Percentiles rank a stretch among this genome's conserved stretches.
phyloP scores from a whole-genome alignment of 768 basidiomycete genomes.

The Boletus vinaceobasis region DNA sequence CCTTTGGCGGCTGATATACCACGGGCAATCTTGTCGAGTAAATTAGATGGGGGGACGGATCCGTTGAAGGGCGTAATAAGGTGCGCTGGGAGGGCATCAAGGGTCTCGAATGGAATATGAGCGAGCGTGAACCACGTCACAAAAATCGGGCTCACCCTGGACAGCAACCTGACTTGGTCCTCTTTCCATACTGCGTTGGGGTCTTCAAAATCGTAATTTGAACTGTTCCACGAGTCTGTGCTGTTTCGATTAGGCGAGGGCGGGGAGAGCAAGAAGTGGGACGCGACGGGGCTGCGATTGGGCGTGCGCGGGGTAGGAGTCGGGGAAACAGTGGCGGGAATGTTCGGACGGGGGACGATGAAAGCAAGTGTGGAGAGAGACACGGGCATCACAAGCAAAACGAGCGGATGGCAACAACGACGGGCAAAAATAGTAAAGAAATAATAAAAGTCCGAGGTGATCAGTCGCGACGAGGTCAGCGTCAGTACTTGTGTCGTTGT shows the following conservation, averaged over 20 bases:
- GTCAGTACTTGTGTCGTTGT: conserved; percentile 9
- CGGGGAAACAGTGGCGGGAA: conserved; percentile 24
- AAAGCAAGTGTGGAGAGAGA: conserved; percentile 56
- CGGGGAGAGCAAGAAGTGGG: conserved; percentile 49
- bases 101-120: conserved; percentile 43
- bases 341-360: conserved; percentile 57
- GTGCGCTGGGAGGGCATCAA: conserved; percentile 79
- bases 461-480: conserved; percentile 8
- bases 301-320: conserved; percentile 58
- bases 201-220: conserved; percentile 61
- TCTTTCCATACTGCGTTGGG: conserved; percentile 69
- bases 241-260: conserved; percentile 53
- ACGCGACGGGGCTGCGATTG: conserved; percentile 49
- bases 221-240: conserved; percentile 83
- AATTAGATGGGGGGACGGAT: conserved; percentile 77
- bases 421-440: conserved; percentile 1
- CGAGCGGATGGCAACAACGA: conserved; percentile 50
- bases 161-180: conserved; percentile 65
- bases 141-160: conserved; percentile 47
- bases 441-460: conserved; percentile 21
- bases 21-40: conserved; percentile 83
- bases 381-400: conserved; percentile 37
- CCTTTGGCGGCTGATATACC: conserved; percentile 75
- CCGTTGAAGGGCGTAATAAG: conserved; percentile 88
- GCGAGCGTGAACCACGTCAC: not conserved